Percentiles rank a stretch among this genome's conserved stretches.
phyloP scores from a whole-genome alignment of 768 basidiomycete genomes.

The Amanita subjunquillea region DNA sequence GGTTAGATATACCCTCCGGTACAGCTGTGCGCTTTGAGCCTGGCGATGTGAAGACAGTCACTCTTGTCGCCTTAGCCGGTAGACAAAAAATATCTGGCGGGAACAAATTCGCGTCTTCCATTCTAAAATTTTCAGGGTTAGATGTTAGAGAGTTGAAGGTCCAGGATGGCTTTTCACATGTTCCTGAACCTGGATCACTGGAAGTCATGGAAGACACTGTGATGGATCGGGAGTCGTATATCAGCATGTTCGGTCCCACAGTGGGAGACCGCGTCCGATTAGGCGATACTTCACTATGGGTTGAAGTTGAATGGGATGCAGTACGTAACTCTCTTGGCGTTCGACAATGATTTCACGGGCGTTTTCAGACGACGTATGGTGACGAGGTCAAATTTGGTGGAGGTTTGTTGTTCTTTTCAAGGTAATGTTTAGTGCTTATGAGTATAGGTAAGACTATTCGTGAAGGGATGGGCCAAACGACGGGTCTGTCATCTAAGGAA shows the following conservation, averaged over 20 bases:
- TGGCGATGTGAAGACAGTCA: constrained; percentile 78
- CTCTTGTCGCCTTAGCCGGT: constrained; percentile 73
- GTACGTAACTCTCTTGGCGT: constrained; percentile 23
- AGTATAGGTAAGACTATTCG: constrained; percentile 78
- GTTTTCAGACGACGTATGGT: constrained; percentile 67
- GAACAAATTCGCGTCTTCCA: constrained; percentile 56
- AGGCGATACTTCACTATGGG: constrained; percentile 85
- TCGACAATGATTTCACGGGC: not conserved
- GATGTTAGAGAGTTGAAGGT: constrained; percentile 41
- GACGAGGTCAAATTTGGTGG: constrained; percentile 99
- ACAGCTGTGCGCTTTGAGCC: constrained; percentile 97
- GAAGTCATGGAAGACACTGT: constrained; percentile 41
- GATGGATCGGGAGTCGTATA: constrained; percentile 65
- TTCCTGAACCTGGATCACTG: constrained; percentile 51
- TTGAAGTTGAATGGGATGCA: constrained; percentile 83
- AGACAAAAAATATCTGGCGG: constrained; percentile 66
- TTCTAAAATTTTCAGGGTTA: constrained; percentile 31
- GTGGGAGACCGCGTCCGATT: constrained; percentile 81
- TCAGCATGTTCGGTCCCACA: constrained; percentile 94
- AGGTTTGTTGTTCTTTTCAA: constrained; percentile 31
- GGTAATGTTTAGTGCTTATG: not conserved
- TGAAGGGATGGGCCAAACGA: constrained; percentile 95
- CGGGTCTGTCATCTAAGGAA: constrained; percentile 53
- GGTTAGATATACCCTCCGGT: constrained; percentile 88
- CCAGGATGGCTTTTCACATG: constrained; percentile 59